Evolutionary conservation across 2,329 filamentous ascomycete genomes (phyloP).

Genomic region (Lachnellula arida): DNA sequence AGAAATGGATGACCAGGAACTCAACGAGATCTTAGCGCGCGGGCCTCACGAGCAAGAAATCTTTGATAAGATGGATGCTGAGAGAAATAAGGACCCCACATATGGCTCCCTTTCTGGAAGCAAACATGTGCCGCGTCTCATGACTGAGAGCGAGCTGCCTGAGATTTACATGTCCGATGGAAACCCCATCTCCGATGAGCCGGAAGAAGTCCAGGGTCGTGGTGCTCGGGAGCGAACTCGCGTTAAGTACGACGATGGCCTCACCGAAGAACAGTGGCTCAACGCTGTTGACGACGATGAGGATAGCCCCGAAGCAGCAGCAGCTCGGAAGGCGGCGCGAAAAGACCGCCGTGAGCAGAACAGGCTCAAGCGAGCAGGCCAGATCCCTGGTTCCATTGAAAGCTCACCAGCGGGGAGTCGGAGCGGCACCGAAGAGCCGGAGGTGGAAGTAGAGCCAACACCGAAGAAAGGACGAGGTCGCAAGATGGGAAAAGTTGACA

Average conservation of each 20-base stretch:
- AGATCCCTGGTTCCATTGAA: slow-evolving; percentile 39
- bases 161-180: slow-evolving; percentile 91
- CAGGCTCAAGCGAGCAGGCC: slow-evolving; percentile 55
- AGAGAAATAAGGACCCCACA: slow-evolving; percentile 57
- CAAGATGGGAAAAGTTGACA: slow-evolving; percentile 67
- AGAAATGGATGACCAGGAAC: slow-evolving; percentile 97
- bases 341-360: slow-evolving; percentile 77
- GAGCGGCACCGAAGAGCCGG: slow-evolving; percentile 77
- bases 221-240: slow-evolving; percentile 92
- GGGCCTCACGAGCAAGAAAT: slow-evolving; percentile 70
- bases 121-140: slow-evolving; percentile 70
- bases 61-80: slow-evolving; percentile 81
- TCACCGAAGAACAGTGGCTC: slow-evolving; percentile 98
- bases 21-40: slow-evolving; percentile 91
- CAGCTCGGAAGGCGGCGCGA: slow-evolving; percentile 80
- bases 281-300: slow-evolving; percentile 97
- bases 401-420: slow-evolving; percentile 72
- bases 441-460: slow-evolving; percentile 47
- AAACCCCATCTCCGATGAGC: slow-evolving; percentile 73
- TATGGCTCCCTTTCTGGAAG: slow-evolving; percentile 66
- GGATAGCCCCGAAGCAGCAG: slow-evolving; percentile 87
- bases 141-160: slow-evolving; percentile 82
- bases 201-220: slow-evolving; percentile 74
- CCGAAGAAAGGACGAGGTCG: slow-evolving; percentile 80
- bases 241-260: slow-evolving; percentile 92